Evolutionary conservation across 1,139 yeast genomes (phyloP).

Genomic region (Ogataea hybrid): DNA sequence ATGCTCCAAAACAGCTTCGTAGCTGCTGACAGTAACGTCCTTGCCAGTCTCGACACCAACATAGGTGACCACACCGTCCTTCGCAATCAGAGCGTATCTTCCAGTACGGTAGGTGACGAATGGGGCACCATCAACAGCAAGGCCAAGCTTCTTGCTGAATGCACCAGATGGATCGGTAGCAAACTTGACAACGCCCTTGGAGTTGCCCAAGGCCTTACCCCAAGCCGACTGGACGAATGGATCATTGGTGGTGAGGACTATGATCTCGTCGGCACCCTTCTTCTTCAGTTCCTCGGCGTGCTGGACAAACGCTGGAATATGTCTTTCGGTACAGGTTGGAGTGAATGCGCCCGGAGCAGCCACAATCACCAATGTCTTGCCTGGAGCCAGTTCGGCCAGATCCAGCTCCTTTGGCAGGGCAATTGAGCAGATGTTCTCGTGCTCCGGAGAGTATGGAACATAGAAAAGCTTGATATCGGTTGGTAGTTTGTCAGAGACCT

Average conservation of each 20-base stretch:
- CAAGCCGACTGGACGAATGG: conserved; percentile 81
- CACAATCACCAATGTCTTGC: conserved; percentile 63
- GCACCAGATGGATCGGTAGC: conserved; percentile 59
- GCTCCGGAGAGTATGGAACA: conserved; percentile 51
- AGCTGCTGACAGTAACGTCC: conserved; percentile 38
- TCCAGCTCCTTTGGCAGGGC: conserved; percentile 46
- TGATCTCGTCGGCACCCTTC: conserved; percentile 70
- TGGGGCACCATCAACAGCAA: conserved; percentile 22
- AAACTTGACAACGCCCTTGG: conserved; percentile 51
- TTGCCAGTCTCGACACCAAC: conserved; percentile 57
- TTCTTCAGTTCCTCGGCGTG: conserved; percentile 51
- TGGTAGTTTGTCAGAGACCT: conserved; percentile 40
- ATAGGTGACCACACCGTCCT: conserved; percentile 58
- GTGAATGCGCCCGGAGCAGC: conserved; percentile 93
- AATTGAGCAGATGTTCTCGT: conserved; percentile 24
- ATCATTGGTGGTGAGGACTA: conserved; percentile 76
- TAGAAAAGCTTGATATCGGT: conserved; percentile 52
- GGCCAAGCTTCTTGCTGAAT: conserved; percentile 25
- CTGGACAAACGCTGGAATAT: conserved; percentile 72
- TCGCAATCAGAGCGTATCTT: conserved; percentile 70
- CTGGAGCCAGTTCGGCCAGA: conserved; percentile 45
- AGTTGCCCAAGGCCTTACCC: conserved; percentile 66
- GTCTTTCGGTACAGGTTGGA: conserved; percentile 80
- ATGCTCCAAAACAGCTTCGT: conserved; percentile 27
- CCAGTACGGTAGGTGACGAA: conserved; percentile 54